These are phyloP conservation scores for Pilasporangium apinafurcum DNA, from an alignment of 352 stramenopile species.

Conservation along the genomic window DNA sequence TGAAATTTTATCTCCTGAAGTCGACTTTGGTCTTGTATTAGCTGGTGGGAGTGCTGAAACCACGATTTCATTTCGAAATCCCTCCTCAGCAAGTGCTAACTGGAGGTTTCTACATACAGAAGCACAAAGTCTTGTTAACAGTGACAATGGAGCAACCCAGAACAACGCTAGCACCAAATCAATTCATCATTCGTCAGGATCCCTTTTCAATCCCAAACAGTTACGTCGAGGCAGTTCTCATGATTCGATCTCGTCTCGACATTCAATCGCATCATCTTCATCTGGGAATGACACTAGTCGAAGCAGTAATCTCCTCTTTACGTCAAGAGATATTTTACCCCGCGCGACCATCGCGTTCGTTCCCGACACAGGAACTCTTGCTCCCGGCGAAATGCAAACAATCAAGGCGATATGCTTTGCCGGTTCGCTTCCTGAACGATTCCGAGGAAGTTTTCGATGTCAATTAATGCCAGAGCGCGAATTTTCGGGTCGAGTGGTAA, in stretches of 20 bases:
- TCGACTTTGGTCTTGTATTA: constrained; percentile 74
- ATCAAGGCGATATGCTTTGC: constrained; percentile 43
- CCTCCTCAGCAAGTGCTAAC: constrained; percentile 13
- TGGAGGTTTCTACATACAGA: constrained; percentile 52
- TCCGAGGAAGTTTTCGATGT: constrained; percentile 42
- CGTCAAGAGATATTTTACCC: constrained; percentile 31
- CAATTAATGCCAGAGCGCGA: constrained; percentile 18
- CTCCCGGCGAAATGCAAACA: constrained; percentile 23
- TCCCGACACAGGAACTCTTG: constrained; percentile 32
- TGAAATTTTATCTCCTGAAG: constrained; percentile 33
- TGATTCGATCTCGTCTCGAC: constrained; percentile 42
- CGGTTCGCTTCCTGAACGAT: constrained; percentile 53
- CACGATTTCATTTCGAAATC: constrained; percentile 23
- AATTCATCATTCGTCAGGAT: background rate
- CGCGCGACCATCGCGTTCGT: constrained; percentile 41
- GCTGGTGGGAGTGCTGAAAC: constrained; percentile 40
- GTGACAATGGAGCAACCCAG: too few species aligned
- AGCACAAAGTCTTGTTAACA: too few species aligned
- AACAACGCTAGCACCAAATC: background rate
- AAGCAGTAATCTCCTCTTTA: constrained; percentile 24
- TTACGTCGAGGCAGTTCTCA: constrained; percentile 36
- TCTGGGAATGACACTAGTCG: constrained; percentile 30
- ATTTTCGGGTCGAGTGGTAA: constrained; percentile 6
- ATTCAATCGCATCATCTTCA: constrained; percentile 21
- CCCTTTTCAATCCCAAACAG: background rate